A percentile compares a stretch with the other conserved stretches of the same genome.
phyloP scores from a whole-genome alignment of 352 stramenopile species.

The Phytophthora uliginosa region DNA sequence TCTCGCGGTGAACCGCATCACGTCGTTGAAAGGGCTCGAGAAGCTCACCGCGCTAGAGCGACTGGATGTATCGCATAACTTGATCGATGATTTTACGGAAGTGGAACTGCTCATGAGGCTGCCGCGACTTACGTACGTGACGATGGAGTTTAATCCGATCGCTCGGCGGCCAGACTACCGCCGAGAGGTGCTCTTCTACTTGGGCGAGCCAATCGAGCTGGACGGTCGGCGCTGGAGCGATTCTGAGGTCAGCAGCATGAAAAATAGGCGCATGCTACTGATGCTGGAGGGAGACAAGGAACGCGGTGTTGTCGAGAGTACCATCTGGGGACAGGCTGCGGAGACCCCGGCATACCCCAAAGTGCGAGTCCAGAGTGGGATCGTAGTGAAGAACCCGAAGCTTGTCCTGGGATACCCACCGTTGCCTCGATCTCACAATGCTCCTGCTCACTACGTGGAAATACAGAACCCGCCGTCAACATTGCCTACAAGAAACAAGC shows the following conservation, averaged over 20 bases:
- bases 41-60: conserved; percentile 50
- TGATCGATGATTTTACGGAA: conserved; percentile 59
- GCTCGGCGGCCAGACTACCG: conserved; percentile 78
- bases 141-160: conserved; percentile 83
- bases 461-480: conserved; percentile 57
- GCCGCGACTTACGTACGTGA: conserved; percentile 50
- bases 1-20: conserved; percentile 74
- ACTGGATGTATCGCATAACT: conserved; percentile 83
- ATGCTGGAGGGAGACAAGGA: conserved; percentile 13
- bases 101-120: conserved; percentile 63
- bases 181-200: conserved; percentile 84
- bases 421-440: conserved; percentile 28
- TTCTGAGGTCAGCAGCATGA: conserved; percentile 80
- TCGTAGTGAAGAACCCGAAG: conserved; percentile 38
- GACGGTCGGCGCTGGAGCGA: conserved; percentile 71
- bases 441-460: conserved; percentile 50
- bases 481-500: conserved; percentile 36
- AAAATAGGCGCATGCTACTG: conserved; percentile 61
- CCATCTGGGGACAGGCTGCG: conserved; percentile 30
- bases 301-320: conserved; percentile 8
- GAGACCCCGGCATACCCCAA: conserved; percentile 35
- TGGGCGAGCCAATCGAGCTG: conserved; percentile 73
- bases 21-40: conserved; percentile 65
- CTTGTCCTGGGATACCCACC: conserved; percentile 56
- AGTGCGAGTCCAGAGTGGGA: conserved; percentile 26